Conservation (phyloP, 176 grass and related monocot species). For the Triticum dicoccoides region DNA sequence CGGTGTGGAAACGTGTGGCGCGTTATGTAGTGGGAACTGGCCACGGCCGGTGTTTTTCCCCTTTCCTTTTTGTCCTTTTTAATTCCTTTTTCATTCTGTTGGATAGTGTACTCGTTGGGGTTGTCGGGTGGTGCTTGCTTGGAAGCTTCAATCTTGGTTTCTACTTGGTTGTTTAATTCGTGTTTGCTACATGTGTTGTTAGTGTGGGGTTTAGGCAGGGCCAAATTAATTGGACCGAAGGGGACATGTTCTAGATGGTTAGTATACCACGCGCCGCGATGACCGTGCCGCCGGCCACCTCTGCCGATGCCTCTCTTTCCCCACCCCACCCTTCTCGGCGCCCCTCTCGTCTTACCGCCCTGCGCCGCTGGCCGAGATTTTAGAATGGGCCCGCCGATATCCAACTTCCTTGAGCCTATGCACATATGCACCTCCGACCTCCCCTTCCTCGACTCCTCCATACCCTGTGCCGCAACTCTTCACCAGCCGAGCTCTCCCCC, state of each 20-base stretch:
- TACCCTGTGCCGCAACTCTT: too few species aligned
- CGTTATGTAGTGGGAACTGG: slow-evolving; percentile 23
- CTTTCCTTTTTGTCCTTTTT: neutral
- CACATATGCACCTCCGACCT: too few species aligned
- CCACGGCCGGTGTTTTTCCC: neutral
- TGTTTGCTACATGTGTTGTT: neutral
- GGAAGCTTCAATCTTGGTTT: slow-evolving; percentile 31
- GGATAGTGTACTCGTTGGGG: neutral
- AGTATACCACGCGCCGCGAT: too few species aligned
- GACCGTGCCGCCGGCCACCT: too few species aligned
- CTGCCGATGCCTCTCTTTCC: too few species aligned
- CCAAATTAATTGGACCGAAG: neutral
- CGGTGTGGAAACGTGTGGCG: slow-evolving; percentile 2
- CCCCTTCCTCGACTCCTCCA: too few species aligned
- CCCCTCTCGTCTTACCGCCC: too few species aligned
- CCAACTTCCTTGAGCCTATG: too few species aligned
- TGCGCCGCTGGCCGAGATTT: too few species aligned
- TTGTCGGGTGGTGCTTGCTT: slow-evolving; percentile 22
- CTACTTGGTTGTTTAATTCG: neutral
- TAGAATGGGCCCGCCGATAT: too few species aligned
- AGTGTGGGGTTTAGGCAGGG: neutral
- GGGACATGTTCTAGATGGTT: neutral
- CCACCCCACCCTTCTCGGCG: too few species aligned
- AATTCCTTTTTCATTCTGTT: neutral
- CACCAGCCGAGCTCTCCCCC: too few species aligned